phyloP scores from a whole-genome alignment of 129 eudicot species.

The Calendula officinalis region DNA sequence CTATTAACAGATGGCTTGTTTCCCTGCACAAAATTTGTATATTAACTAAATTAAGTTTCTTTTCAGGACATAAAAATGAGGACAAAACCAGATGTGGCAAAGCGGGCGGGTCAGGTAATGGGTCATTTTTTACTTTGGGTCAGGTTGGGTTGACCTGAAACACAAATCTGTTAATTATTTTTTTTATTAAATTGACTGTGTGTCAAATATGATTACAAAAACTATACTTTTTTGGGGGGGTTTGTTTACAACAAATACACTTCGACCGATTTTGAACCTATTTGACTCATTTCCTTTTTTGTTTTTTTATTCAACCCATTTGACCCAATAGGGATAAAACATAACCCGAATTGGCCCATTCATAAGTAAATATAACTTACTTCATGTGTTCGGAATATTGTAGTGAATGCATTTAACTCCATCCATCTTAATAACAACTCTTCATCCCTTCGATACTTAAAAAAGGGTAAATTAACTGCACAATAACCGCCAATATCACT shows the following conservation, averaged over 20 bases:
- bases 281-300: background rate
- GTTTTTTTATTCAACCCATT: background rate
- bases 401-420: constrained; percentile 93
- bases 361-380: constrained; percentile 38
- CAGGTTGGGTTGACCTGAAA: background rate
- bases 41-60: constrained; percentile 15
- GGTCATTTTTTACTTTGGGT: too few species aligned
- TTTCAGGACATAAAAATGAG: constrained; percentile 5
- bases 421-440: constrained; percentile 92
- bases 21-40: constrained; percentile 51
- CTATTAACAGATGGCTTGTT: constrained; percentile 82
- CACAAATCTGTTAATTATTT: background rate
- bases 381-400: constrained; percentile 93
- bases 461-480: constrained; percentile 76
- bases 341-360: background rate
- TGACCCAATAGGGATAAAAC: constrained; percentile 3
- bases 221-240: too few species aligned
- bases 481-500: constrained; percentile 99
- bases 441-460: constrained; percentile 83
- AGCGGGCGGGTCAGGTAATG: background rate
- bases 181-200: background rate
- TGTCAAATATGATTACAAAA: background rate
- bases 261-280: background rate
- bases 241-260: background rate
- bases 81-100: background rate